Percentiles rank a stretch among this genome's conserved stretches.
Evolutionary conservation across 306 rosid species (phyloP).

Genomic region (Pueraria montana): DNA sequence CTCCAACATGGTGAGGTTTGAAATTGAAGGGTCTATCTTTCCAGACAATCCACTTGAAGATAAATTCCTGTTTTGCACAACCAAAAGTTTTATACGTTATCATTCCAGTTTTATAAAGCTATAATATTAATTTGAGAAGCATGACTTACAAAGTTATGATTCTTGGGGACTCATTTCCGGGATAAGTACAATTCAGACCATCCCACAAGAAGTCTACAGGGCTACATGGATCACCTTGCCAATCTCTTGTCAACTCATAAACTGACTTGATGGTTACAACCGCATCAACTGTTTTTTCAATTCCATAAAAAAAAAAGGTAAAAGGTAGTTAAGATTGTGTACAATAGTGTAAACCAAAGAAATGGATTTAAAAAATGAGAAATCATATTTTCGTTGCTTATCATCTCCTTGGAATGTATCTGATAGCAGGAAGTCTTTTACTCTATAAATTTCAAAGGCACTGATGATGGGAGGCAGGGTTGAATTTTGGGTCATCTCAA

Average conservation of each 20-base stretch:
- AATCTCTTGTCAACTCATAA: slow-evolving; percentile 55
- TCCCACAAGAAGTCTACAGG: slow-evolving; percentile 57
- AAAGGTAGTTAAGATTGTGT: too few species aligned
- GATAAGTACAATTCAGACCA: slow-evolving; percentile 55
- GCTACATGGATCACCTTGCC: slow-evolving; percentile 58
- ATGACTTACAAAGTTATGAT: slow-evolving; percentile 56
- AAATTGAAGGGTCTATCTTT: slow-evolving; percentile 45
- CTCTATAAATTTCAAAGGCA: too few species aligned
- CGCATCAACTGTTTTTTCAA: slow-evolving; percentile 51
- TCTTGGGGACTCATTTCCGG: slow-evolving; percentile 37
- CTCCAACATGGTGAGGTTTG: slow-evolving; percentile 52
- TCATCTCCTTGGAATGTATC: too few species aligned
- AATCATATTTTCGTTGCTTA: too few species aligned
- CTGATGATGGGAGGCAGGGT: too few species aligned
- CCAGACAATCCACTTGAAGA: slow-evolving; percentile 60
- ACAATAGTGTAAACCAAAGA: too few species aligned
- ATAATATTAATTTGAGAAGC: not conserved
- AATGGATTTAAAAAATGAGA: too few species aligned
- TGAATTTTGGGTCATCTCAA: too few species aligned
- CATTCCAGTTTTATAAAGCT: slow-evolving; percentile 16
- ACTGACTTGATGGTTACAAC: slow-evolving; percentile 56
- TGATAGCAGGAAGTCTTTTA: too few species aligned
- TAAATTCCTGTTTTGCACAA: slow-evolving; percentile 46
- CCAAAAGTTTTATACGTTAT: not conserved
- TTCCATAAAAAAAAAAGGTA: too few species aligned